phyloP scores from a whole-genome alignment of 495 filamentous ascomycete genomes.

The Aspergillus wentii region DNA sequence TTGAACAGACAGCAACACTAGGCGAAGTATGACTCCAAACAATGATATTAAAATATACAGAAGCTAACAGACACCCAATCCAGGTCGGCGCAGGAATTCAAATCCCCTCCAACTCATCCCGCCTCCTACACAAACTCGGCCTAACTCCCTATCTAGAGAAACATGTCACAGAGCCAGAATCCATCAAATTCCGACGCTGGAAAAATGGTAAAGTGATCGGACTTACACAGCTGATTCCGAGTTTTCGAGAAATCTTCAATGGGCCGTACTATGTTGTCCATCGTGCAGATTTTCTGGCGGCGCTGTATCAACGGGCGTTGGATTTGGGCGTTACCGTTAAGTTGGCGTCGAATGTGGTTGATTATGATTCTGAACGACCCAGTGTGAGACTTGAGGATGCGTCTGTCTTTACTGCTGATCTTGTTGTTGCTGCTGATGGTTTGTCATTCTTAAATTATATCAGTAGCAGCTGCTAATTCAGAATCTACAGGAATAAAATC shows the following conservation, averaged over 20 bases:
- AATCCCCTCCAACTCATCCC: conserved; percentile 49
- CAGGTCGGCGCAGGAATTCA: conserved; percentile 57
- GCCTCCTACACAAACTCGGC: conserved; percentile 39
- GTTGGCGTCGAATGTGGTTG: conserved; percentile 15
- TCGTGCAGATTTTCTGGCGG: conserved; percentile 35
- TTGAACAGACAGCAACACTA: conserved; percentile 46
- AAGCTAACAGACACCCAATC: background rate
- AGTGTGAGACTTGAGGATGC: conserved; percentile 17
- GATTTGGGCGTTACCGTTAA: conserved; percentile 28
- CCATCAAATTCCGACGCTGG: conserved; percentile 39
- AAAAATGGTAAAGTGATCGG: conserved; percentile 34
- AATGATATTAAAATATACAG: background rate
- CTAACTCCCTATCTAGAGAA: conserved; percentile 26
- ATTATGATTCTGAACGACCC: conserved; percentile 16
- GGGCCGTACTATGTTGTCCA: conserved; percentile 43
- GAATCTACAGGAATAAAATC: conserved; percentile 27
- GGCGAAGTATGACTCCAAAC: conserved; percentile 32
- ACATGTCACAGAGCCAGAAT: conserved; percentile 28
- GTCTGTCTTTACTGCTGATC: conserved; percentile 16
- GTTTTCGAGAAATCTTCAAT: conserved; percentile 26
- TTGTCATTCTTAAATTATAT: background rate
- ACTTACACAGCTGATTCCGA: conserved; percentile 27
- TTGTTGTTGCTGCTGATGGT: conserved; percentile 45
- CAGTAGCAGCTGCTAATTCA: background rate
- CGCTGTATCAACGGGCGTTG: conserved; percentile 22